phyloP scores from a whole-genome alignment of 345 rosid genomes.

The Populus nigra region DNA sequence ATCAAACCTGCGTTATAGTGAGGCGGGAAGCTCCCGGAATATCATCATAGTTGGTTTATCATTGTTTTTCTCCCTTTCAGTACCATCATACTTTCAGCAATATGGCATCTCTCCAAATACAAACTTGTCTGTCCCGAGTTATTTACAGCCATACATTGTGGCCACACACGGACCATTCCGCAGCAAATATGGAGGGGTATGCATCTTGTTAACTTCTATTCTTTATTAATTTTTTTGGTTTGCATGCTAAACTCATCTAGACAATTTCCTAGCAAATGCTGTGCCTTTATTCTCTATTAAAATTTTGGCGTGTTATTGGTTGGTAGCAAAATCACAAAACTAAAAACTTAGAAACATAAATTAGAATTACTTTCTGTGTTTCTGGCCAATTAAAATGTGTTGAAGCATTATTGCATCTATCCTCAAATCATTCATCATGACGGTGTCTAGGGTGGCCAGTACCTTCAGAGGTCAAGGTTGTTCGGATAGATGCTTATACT shows the following conservation, averaged over 20 bases:
- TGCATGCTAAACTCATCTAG: not conserved
- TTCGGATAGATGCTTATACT: not conserved
- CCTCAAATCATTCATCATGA: not conserved
- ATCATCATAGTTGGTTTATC: constrained; percentile 90
- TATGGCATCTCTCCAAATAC: constrained; percentile 76
- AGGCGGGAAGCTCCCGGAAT: constrained; percentile 96
- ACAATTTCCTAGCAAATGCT: not conserved
- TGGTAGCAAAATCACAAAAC: not conserved
- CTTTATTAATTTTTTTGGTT: not conserved
- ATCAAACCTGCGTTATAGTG: constrained; percentile 92
- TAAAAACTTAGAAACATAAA: not conserved
- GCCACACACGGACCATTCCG: constrained; percentile 90
- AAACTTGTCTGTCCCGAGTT: constrained; percentile 76
- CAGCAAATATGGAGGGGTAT: constrained; percentile 72
- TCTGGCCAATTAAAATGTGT: not conserved
- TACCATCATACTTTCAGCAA: constrained; percentile 95
- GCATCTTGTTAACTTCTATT: constrained; percentile 11
- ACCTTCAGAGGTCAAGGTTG: not conserved
- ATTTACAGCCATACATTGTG: constrained; percentile 80
- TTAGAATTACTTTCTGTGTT: not conserved
- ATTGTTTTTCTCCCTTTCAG: constrained; percentile 76
- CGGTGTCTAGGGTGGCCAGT: not conserved
- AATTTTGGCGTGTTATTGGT: not conserved
- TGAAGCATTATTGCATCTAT: not conserved
- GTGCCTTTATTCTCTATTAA: not conserved